These are phyloP conservation scores for Colletotrichum chlorophyti DNA, from an alignment of 2,329 filamentous ascomycete species.

Conservation along the genomic window DNA sequence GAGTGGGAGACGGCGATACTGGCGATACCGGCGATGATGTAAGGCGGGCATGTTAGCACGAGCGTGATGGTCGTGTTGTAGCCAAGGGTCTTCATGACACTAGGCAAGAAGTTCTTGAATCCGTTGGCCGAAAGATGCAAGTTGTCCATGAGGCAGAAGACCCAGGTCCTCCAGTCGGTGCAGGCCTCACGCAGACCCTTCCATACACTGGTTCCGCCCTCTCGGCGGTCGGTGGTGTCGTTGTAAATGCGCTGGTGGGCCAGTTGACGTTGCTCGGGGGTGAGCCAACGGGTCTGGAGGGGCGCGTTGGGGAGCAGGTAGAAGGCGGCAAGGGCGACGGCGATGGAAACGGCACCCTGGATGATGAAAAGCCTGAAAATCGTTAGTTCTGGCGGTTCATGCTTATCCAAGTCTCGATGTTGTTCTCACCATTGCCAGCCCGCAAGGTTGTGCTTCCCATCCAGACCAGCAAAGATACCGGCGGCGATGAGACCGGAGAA, in stretches of 20 bases:
- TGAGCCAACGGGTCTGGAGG: constrained; percentile 44
- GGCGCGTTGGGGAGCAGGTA: constrained; percentile 48
- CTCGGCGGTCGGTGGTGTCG: constrained; percentile 41
- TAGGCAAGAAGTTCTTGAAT: constrained; percentile 44
- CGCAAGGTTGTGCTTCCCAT: constrained; percentile 43
- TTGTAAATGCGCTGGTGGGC: constrained; percentile 40
- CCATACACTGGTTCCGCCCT: constrained; percentile 44
- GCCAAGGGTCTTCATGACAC: constrained; percentile 48
- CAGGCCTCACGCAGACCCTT: constrained; percentile 51
- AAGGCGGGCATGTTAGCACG: constrained; percentile 54
- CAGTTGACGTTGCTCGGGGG: constrained; percentile 47
- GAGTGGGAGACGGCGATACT: constrained; percentile 46
- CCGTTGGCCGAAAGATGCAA: constrained; percentile 56
- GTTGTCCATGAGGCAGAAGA: constrained; percentile 58
- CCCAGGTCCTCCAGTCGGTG: constrained; percentile 53
- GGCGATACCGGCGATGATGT: constrained; percentile 45
- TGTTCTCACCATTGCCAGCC: constrained; percentile 49
- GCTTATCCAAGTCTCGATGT: too few species aligned
- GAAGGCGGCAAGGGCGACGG: constrained; percentile 40
- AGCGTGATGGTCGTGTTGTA: constrained; percentile 52
- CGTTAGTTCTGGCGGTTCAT: too few species aligned
- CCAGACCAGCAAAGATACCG: constrained; percentile 50
- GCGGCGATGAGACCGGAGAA: constrained; percentile 52
- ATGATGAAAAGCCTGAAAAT: constrained; percentile 46
- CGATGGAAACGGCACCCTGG: constrained; percentile 44